Conservation (phyloP, 2,329 filamentous ascomycete species). For the Fusarium sp. region DNA sequence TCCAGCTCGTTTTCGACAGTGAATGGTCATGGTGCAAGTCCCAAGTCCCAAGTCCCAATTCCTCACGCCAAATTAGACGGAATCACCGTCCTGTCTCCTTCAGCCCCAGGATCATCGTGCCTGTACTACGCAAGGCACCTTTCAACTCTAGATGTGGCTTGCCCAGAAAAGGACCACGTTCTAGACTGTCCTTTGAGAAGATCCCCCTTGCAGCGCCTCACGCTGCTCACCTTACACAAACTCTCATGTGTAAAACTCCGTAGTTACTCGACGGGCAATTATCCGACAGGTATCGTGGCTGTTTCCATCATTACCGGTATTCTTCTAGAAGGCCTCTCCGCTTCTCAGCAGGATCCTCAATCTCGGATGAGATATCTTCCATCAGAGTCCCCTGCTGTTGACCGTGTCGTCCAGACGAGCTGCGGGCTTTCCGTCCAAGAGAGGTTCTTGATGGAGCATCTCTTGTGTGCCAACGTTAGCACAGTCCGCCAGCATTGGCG, state of each 20-base stretch:
- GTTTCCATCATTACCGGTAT: slow-evolving; percentile 9
- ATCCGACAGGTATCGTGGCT: slow-evolving; percentile 18
- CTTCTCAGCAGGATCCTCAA: slow-evolving; percentile 6
- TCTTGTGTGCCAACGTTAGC: slow-evolving; percentile 23
- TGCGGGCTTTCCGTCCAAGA: slow-evolving; percentile 20
- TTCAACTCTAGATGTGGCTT: slow-evolving; percentile 27
- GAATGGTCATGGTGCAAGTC: neutral
- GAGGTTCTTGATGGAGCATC: slow-evolving; percentile 10
- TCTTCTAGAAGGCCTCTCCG: slow-evolving; percentile 36
- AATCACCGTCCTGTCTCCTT: slow-evolving; percentile 17
- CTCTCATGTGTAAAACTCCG: neutral
- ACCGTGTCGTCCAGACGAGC: slow-evolving; percentile 1
- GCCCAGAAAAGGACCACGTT: slow-evolving; percentile 21
- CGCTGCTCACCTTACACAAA: slow-evolving; percentile 1
- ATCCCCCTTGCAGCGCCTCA: slow-evolving; percentile 33
- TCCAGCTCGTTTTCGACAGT: slow-evolving; percentile 15
- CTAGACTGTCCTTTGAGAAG: slow-evolving; percentile 9
- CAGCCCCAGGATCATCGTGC: slow-evolving; percentile 30
- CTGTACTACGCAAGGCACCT: slow-evolving; percentile 2
- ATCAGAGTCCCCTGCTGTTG: neutral
- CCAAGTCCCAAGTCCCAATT: neutral
- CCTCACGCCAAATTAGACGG: slow-evolving; percentile 17
- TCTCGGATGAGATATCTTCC: slow-evolving; percentile 24
- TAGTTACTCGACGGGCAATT: slow-evolving; percentile 24
- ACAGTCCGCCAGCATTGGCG: neutral